phyloP scores from a whole-genome alignment of 257 asterid species.

The Apocynum venetum region DNA sequence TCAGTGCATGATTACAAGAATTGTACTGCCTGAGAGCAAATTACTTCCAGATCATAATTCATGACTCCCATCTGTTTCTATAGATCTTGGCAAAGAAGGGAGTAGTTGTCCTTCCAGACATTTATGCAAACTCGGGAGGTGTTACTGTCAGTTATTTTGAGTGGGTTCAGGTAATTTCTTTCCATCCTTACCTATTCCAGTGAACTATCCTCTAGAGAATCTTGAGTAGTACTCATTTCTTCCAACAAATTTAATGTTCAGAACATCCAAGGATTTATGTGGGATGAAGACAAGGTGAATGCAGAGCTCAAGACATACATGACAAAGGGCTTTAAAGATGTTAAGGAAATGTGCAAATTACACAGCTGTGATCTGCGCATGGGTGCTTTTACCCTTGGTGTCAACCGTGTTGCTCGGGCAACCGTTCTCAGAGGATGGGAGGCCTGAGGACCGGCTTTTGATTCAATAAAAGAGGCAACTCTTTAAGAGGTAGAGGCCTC shows the following conservation, averaged over 20 bases:
- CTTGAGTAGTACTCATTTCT: neutral
- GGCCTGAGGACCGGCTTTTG: constrained; percentile 36
- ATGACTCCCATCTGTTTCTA: neutral
- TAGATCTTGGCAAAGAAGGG: constrained; percentile 78
- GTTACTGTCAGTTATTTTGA: constrained; percentile 84
- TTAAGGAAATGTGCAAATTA: constrained; percentile 75
- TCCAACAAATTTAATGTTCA: constrained; percentile 5
- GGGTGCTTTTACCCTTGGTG: constrained; percentile 92
- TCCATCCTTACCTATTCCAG: neutral
- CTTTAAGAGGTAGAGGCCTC: neutral
- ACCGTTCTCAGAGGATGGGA: constrained; percentile 94
- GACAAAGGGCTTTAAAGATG: constrained; percentile 65
- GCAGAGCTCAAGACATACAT: constrained; percentile 73
- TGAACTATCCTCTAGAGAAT: neutral
- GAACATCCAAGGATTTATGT: constrained; percentile 98
- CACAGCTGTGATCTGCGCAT: constrained; percentile 73
- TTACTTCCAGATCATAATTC: neutral
- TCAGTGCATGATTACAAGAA: constrained; percentile 17
- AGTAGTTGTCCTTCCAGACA: constrained; percentile 74
- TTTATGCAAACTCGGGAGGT: constrained; percentile 80
- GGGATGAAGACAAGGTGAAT: constrained; percentile 92
- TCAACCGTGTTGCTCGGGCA: constrained; percentile 87
- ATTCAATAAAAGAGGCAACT: constrained; percentile 4
- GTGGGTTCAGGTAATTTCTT: constrained; percentile 73
- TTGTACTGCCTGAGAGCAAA: neutral